These are phyloP conservation scores for Zygosaccharomyces pseudobailii DNA, from an alignment of 1,139 yeast species.

Conservation along the genomic window DNA sequence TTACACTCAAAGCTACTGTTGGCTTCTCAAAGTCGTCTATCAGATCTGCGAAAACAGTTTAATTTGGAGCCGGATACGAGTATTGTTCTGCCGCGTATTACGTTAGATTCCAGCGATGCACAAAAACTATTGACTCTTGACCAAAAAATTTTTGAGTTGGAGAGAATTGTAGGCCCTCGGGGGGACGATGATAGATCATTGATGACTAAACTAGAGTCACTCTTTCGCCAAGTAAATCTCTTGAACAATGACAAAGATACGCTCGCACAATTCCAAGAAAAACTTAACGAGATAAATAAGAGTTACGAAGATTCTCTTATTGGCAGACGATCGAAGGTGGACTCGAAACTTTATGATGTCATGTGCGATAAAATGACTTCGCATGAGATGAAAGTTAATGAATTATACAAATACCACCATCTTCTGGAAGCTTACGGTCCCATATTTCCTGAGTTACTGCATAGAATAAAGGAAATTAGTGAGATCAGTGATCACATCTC, in stretches of 20 bases:
- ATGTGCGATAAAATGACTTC: constrained; percentile 22
- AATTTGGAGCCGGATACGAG: constrained; percentile 9
- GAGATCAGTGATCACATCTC: constrained; percentile 46
- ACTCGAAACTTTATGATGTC: constrained; percentile 26
- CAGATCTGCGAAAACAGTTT: constrained; percentile 3
- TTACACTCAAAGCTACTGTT: not conserved
- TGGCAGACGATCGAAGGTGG: constrained; percentile 21
- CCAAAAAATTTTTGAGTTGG: constrained; percentile 28
- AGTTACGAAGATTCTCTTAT: constrained; percentile 27
- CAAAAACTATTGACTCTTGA: constrained; percentile 22
- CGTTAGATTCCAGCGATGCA: constrained; percentile 8
- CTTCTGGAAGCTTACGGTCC: constrained; percentile 8
- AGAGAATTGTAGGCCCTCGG: constrained; percentile 12
- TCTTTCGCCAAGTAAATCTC: constrained; percentile 27
- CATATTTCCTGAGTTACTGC: constrained; percentile 41
- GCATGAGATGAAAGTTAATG: constrained; percentile 35
- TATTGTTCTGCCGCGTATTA: constrained; percentile 12
- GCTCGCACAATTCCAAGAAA: constrained; percentile 31
- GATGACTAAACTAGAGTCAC: constrained; percentile 23
- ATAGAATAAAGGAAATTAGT: constrained; percentile 44
- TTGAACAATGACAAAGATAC: constrained; percentile 22
- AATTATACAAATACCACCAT: constrained; percentile 36
- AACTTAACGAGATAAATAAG: constrained; percentile 38
- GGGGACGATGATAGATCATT: constrained; percentile 12
- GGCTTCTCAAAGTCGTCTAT: not conserved